phyloP scores from a whole-genome alignment of 495 filamentous ascomycete genomes.

The Penicillium silybi region DNA sequence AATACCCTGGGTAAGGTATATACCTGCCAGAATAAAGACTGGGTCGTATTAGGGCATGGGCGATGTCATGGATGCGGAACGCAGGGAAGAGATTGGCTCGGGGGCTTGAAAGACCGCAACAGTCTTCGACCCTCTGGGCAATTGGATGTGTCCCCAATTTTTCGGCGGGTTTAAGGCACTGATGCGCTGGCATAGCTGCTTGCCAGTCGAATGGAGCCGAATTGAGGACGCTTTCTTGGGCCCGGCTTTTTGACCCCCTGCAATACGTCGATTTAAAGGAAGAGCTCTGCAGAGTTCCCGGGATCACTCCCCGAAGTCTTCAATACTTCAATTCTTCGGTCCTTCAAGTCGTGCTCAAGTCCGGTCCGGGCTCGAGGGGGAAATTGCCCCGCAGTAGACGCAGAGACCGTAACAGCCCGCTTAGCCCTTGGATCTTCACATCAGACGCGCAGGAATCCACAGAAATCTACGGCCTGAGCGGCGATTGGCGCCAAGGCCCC shows the following conservation, averaged over 20 bases:
- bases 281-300: slow-evolving; percentile 1
- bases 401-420: slow-evolving; percentile 11
- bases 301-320: too few relatives aligned
- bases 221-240: slow-evolving; percentile 17
- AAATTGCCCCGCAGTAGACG: slow-evolving; percentile 26
- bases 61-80: slow-evolving; percentile 3
- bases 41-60: background rate
- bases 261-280: slow-evolving; percentile 23
- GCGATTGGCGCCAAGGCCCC: slow-evolving; percentile 29
- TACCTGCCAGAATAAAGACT: background rate
- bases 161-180: slow-evolving; percentile 36
- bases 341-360: background rate
- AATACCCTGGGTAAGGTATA: background rate
- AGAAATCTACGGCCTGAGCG: slow-evolving; percentile 10
- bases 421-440: slow-evolving; percentile 4
- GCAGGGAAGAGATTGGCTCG: background rate
- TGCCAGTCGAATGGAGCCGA: slow-evolving; percentile 66
- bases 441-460: slow-evolving; percentile 25
- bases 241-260: slow-evolving; percentile 13
- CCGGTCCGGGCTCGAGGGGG: background rate
- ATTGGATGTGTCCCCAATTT: slow-evolving; percentile 7
- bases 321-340: too few relatives aligned
- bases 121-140: background rate
- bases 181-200: slow-evolving; percentile 91
- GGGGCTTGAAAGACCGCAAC: slow-evolving; percentile 1